Conservation (phyloP, 164 flowering plant species). For the Berberis vulgaris region DNA sequence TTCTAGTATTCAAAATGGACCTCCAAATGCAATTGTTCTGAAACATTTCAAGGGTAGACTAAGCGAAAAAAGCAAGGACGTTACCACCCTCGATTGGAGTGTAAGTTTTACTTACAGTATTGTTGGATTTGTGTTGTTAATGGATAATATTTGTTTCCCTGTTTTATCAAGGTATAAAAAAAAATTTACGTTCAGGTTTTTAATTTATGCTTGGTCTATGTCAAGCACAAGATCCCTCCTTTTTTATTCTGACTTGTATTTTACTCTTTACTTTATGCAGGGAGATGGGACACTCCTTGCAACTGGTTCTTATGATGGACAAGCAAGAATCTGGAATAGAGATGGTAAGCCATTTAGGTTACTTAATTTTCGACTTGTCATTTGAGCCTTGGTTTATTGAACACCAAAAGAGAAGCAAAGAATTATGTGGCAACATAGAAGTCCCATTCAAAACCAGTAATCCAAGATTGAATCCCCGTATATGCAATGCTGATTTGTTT, state of each 20-base stretch:
- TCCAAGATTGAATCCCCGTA: too few species aligned
- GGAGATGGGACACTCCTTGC: conserved; percentile 94
- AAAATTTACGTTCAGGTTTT: too few species aligned
- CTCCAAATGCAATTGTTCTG: conserved; percentile 56
- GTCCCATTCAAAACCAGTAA: too few species aligned
- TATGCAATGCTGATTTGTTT: too few species aligned
- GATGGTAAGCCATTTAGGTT: conserved; percentile 45
- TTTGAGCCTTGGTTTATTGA: not conserved
- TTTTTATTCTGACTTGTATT: too few species aligned
- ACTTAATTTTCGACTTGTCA: not conserved
- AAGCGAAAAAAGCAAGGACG: conserved; percentile 88
- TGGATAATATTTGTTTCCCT: too few species aligned
- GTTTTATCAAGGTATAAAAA: too few species aligned
- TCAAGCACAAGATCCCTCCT: too few species aligned
- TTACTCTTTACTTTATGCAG: conserved; percentile 27
- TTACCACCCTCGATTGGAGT: conserved; percentile 98
- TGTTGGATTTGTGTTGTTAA: not conserved
- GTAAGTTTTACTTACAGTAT: conserved; percentile 38
- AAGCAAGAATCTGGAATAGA: conserved; percentile 91
- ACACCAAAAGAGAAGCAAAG: too few species aligned
- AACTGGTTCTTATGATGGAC: conserved; percentile 99
- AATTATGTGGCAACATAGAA: too few species aligned
- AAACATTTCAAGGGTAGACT: conserved; percentile 83
- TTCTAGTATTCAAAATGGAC: conserved; percentile 38
- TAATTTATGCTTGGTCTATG: too few species aligned